Evolutionary conservation across 2,329 filamentous ascomycete species (phyloP).

Genomic region (Cytospora mali): DNA sequence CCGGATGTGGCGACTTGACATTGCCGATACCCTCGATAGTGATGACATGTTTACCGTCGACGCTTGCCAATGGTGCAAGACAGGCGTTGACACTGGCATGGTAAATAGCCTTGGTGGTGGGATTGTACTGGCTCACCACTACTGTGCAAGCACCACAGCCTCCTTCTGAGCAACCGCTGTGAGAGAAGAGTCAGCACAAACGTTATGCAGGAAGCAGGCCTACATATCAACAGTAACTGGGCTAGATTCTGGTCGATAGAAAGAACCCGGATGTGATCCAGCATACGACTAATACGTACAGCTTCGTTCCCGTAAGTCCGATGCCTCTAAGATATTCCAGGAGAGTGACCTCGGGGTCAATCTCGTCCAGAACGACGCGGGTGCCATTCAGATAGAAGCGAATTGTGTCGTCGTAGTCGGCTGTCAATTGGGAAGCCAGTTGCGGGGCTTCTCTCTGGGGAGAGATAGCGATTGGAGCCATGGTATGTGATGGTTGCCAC

Average conservation of each 20-base stretch:
- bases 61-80: conserved; percentile 84
- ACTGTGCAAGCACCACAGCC: conserved; percentile 97
- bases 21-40: conserved; percentile 96
- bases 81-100: conserved; percentile 98
- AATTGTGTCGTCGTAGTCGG: conserved; percentile 81
- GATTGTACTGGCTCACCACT: conserved; percentile 90
- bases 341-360: conserved; percentile 89
- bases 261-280: neutral
- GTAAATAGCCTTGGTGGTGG: conserved; percentile 88
- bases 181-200: conserved; percentile 13
- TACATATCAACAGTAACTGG: neutral
- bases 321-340: conserved; percentile 92
- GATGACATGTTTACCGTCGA: conserved; percentile 97
- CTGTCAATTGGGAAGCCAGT: conserved; percentile 64
- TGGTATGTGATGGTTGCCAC: conserved; percentile 34
- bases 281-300: conserved; percentile 49
- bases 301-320: conserved; percentile 91
- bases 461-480: conserved; percentile 61
- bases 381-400: conserved; percentile 96
- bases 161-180: conserved; percentile 85
- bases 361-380: conserved; percentile 78
- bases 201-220: neutral
- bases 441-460: conserved; percentile 46
- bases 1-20: conserved; percentile 81
- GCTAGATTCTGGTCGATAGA: neutral